Percentiles rank a stretch among this genome's conserved stretches.
Evolutionary conservation across 1,284 basidiomycete genomes (phyloP).

Genomic region (Ustilago cynodontis): DNA sequence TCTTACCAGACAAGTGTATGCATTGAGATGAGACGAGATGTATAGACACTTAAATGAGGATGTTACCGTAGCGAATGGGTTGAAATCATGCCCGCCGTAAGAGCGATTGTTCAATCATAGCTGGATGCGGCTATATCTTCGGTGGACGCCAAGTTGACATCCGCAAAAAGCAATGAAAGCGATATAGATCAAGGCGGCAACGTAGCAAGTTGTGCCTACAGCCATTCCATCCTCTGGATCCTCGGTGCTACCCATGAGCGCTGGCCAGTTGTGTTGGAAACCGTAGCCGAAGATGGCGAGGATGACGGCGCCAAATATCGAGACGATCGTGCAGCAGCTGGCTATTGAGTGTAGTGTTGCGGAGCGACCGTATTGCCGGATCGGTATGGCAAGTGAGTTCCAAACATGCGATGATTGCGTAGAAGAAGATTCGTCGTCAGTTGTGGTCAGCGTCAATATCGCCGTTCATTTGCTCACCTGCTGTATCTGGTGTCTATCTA

Average conservation of each 20-base stretch:
- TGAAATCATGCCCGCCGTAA: not conserved
- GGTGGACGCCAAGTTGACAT: slow-evolving; percentile 70
- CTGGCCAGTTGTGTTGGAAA: slow-evolving; percentile 70
- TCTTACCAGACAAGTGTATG: not conserved
- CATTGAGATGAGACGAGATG: not conserved
- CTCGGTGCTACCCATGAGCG: slow-evolving; percentile 72
- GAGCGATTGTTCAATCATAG: slow-evolving; percentile 18
- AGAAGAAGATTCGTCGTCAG: not conserved
- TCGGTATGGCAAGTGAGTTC: not conserved
- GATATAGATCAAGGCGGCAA: slow-evolving; percentile 73
- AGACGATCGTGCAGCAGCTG: slow-evolving; percentile 74
- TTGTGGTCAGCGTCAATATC: slow-evolving; percentile 2
- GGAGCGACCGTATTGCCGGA: not conserved
- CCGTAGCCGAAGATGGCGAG: slow-evolving; percentile 70
- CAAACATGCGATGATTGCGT: not conserved
- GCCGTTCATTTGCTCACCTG: not conserved
- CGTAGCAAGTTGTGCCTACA: slow-evolving; percentile 72
- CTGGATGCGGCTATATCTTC: slow-evolving; percentile 65
- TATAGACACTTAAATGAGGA: not conserved
- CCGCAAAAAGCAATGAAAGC: slow-evolving; percentile 73
- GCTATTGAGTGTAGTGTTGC: slow-evolving; percentile 65
- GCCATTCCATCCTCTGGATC: slow-evolving; percentile 73
- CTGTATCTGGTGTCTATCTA: not conserved
- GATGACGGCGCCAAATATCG: slow-evolving; percentile 73
- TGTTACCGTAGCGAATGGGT: not conserved